These are phyloP conservation scores for Acidomyces sp. DNA, from an alignment of 495 filamentous ascomycete species.

Conservation along the genomic window DNA sequence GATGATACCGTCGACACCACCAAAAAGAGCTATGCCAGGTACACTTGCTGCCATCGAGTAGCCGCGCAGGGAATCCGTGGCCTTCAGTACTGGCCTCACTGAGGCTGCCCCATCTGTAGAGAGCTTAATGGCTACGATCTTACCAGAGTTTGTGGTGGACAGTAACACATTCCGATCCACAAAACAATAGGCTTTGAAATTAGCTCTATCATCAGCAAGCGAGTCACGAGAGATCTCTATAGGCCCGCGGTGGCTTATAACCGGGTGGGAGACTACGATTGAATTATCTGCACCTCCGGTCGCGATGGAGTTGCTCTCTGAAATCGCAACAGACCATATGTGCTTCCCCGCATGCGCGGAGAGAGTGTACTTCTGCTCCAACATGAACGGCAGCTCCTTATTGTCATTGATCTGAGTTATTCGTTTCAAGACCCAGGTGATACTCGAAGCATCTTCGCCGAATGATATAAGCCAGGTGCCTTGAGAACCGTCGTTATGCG, in stretches of 20 bases:
- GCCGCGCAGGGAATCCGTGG: constrained; percentile 26
- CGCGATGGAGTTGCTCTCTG: constrained; percentile 35
- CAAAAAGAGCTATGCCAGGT: constrained; percentile 36
- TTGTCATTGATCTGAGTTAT: background rate
- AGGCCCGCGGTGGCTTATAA: background rate
- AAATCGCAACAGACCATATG: constrained; percentile 63
- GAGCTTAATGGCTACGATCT: constrained; percentile 27
- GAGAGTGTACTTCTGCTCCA: constrained; percentile 4
- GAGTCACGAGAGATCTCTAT: background rate
- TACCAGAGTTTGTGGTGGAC: constrained; percentile 38
- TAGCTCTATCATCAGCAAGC: constrained; percentile 25
- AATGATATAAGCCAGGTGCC: constrained; percentile 18
- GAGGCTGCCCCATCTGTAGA: background rate
- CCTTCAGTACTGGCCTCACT: background rate
- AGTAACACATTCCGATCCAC: constrained; percentile 44
- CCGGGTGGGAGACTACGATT: constrained; percentile 11
- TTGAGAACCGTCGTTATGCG: constrained; percentile 19
- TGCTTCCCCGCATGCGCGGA: constrained; percentile 66
- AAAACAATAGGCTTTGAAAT: constrained; percentile 53
- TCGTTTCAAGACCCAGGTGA: constrained; percentile 15
- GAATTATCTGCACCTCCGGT: constrained; percentile 78
- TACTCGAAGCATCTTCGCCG: constrained; percentile 24
- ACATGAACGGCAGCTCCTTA: background rate
- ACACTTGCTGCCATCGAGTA: constrained; percentile 34
- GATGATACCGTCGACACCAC: constrained; percentile 39